A percentile compares a stretch with the other conserved stretches of the same genome.
Evolutionary conservation across 345 rosid genomes (phyloP).

Genomic region (Populus nigra): DNA sequence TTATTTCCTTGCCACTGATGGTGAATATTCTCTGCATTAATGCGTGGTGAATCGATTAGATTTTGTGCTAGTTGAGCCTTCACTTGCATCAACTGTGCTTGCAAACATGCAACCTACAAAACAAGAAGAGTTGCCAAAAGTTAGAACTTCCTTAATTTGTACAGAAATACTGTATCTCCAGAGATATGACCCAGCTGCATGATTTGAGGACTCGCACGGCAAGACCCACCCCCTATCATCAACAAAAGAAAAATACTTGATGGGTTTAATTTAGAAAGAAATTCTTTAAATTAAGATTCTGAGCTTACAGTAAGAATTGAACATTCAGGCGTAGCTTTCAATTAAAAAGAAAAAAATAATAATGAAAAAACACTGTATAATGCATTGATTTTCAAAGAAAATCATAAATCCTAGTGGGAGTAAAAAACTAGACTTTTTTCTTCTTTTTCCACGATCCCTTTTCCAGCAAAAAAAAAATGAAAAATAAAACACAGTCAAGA

Average conservation of each 20-base stretch:
- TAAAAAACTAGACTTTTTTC: neutral
- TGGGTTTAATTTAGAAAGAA: neutral
- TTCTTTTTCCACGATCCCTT: neutral
- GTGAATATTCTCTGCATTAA: slow-evolving; percentile 14
- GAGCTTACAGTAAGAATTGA: neutral
- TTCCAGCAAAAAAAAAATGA: neutral
- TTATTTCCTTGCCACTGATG: slow-evolving; percentile 38
- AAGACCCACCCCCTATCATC: neutral
- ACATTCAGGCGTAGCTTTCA: neutral
- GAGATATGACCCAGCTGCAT: neutral
- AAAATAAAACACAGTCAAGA: neutral
- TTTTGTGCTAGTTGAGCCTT: slow-evolving; percentile 67
- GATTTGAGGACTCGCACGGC: neutral
- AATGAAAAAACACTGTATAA: neutral
- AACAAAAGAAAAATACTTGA: neutral
- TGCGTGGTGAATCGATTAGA: slow-evolving; percentile 30
- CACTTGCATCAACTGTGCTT: slow-evolving; percentile 84
- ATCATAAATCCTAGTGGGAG: neutral
- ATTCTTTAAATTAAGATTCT: neutral
- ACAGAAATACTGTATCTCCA: neutral
- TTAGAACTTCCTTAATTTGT: neutral
- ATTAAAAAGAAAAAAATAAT: neutral
- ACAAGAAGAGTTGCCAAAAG: neutral
- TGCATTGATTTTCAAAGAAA: neutral
- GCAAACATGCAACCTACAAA: slow-evolving; percentile 69